phyloP scores from a whole-genome alignment of 352 stramenopile genomes.

The Pythium biforme region DNA sequence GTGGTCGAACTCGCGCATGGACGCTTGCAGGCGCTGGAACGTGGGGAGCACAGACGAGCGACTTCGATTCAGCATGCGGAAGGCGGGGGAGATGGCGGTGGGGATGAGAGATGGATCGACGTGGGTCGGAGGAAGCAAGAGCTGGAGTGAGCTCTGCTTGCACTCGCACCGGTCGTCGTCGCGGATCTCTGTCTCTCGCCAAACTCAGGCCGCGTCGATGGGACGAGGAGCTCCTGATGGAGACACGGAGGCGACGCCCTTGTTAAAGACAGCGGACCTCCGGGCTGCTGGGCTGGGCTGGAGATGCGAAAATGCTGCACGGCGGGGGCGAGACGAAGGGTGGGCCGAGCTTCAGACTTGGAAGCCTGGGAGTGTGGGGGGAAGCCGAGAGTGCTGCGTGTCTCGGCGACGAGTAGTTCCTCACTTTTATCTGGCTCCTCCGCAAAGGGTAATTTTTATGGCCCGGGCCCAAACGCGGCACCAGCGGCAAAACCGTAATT shows the following conservation, averaged over 20 bases:
- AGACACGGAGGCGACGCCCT: conserved; percentile 7
- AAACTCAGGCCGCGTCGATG: not conserved
- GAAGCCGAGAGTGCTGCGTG: conserved; percentile 13
- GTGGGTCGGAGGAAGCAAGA: conserved; percentile 16
- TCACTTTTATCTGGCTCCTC: conserved; percentile 14
- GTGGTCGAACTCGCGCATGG: conserved; percentile 49
- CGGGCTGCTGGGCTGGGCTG: not conserved
- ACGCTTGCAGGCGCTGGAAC: conserved; percentile 52
- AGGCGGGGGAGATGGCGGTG: not conserved
- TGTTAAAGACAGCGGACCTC: conserved; percentile 30
- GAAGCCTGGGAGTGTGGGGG: not conserved
- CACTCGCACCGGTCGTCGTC: not conserved
- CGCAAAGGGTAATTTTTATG: conserved; percentile 3
- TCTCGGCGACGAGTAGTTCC: conserved; percentile 13
- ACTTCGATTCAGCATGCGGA: conserved; percentile 50
- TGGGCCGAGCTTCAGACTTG: not conserved
- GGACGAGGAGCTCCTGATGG: not conserved
- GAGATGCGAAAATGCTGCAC: conserved; percentile 25
- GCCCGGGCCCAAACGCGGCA: not conserved
- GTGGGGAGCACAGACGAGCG: conserved; percentile 30
- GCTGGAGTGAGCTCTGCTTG: conserved; percentile 26
- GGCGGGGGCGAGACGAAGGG: not conserved
- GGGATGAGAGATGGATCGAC: not conserved
- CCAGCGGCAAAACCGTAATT: conserved; percentile 3
- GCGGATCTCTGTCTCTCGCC: not conserved